Percentiles rank a stretch among this genome's conserved stretches.
These are phyloP conservation scores for Entelexis paramagnoliae DNA, from an alignment of 1,139 yeast genomes.

Conservation along the genomic window DNA sequence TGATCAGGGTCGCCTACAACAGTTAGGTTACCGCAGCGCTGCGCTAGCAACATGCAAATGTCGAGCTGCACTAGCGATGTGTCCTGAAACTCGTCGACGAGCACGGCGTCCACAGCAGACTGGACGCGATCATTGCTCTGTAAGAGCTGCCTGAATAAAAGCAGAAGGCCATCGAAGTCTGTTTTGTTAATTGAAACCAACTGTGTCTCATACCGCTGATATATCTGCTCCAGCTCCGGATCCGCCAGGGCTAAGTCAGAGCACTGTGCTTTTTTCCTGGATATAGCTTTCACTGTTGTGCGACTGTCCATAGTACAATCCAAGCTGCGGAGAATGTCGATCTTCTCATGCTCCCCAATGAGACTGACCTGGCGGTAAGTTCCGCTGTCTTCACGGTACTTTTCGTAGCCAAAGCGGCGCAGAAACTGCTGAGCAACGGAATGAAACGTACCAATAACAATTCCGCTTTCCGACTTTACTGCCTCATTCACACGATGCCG, in stretches of 20 bases:
- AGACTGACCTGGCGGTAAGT: not conserved
- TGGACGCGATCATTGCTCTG: constrained; percentile 37
- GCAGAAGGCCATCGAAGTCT: constrained; percentile 78
- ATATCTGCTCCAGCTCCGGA: not conserved
- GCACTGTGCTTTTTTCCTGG: not conserved
- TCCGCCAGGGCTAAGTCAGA: not conserved
- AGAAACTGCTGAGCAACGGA: constrained; percentile 13
- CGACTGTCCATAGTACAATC: constrained; percentile 27
- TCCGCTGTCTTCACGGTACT: too few relatives aligned
- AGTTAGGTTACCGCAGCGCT: constrained; percentile 46
- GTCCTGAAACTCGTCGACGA: constrained; percentile 93
- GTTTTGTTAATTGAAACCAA: constrained; percentile 26
- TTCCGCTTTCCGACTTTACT: not conserved
- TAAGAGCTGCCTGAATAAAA: constrained; percentile 46
- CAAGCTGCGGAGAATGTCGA: constrained; percentile 30
- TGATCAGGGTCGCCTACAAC: constrained; percentile 97
- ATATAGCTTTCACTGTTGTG: not conserved
- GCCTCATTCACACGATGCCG: constrained; percentile 5
- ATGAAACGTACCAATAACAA: constrained; percentile 21
- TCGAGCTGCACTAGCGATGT: constrained; percentile 69
- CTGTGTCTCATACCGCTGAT: not conserved
- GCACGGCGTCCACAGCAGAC: constrained; percentile 53
- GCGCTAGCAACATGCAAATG: constrained; percentile 52
- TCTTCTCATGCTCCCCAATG: constrained; percentile 8
- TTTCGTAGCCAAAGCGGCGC: constrained; percentile 2